Base-by-base conservation (phyloP, 1,139 yeast species). In the Suhomyces coccinellae region DNA sequence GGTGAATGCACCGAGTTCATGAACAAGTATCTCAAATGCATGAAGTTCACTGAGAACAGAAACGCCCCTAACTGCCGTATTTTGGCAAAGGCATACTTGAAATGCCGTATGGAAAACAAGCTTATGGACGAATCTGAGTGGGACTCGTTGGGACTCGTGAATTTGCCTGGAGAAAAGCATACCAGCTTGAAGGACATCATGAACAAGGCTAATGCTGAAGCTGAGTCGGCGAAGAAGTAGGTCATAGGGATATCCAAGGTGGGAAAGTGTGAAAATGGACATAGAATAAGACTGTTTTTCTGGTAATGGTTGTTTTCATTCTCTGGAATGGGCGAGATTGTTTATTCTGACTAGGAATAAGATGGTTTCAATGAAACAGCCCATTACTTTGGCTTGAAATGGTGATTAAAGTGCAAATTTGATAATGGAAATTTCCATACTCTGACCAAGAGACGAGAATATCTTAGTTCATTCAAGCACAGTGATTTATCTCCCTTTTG, bases 51-150 rank as follows among this genome's bases (percentile, higher is more conserved):
- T 12, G 77, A 77, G 47, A 93, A 93, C 51, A 83, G 83, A 55
- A 90, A 91, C 64, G 95, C 97, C 5, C 89, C 93, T 28, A 88
- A 89, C 61, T 90, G 99, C 65, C 73, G 98, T 38, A 62, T 85
- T 2, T 68, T 91, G 44, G 97, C 98, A 11, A 89, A 88, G 57
- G 76, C 72, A 33, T 93, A 91, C 60, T 70, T 93, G 46, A 78
- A 82, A 43, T 93, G 99, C 62, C 73, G 99, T 53, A 93, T 93
- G 98, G 90, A 88, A 43, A 75, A 90, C 61, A 86, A 88, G 46
- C 71, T 90, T 42, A 90, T 90, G 97, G 95, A 85, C 28, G 63
- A 72, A 52, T 89, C 87, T 40, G 83, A 80, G 24, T 90, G 97
- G 97, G 82, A 79, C 41, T 82, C 87, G 45, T 69, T 90, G 41